A percentile compares a stretch with the other conserved stretches of the same genome.
These are phyloP conservation scores for Exophiala alcalophila DNA, from an alignment of 2,329 filamentous ascomycete genomes.

Conservation along the genomic window DNA sequence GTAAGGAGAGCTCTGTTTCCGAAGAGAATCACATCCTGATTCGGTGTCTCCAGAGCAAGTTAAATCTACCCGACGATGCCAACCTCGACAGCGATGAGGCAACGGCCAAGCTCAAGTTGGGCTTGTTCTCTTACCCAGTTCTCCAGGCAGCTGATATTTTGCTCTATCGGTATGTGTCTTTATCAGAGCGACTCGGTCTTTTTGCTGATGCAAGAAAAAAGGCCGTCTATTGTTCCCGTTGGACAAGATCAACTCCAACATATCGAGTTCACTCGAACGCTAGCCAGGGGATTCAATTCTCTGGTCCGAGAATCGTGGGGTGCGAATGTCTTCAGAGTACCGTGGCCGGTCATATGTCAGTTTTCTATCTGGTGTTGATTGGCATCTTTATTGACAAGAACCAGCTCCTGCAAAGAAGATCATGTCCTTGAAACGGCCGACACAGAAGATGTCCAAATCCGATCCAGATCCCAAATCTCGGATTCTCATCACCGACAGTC, in stretches of 20 bases:
- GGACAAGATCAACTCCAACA: constrained; percentile 95
- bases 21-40: neutral
- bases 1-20: constrained; percentile 43
- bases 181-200: neutral
- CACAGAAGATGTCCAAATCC: constrained; percentile 90
- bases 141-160: constrained; percentile 93
- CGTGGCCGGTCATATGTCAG: constrained; percentile 70
- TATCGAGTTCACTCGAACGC: constrained; percentile 85
- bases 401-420: constrained; percentile 75
- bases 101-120: constrained; percentile 70
- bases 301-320: constrained; percentile 47
- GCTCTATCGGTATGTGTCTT: constrained; percentile 63
- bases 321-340: constrained; percentile 56
- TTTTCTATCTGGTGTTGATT: neutral
- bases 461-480: constrained; percentile 67
- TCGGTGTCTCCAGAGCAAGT: constrained; percentile 60
- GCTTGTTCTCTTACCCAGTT: constrained; percentile 93
- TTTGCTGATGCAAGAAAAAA: constrained; percentile 34
- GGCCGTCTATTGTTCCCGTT: constrained; percentile 90
- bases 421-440: constrained; percentile 81
- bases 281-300: constrained; percentile 83
- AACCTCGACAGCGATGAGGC: constrained; percentile 56
- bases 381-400: constrained; percentile 12
- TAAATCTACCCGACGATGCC: constrained; percentile 60
- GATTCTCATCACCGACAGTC: constrained; percentile 75